These are phyloP conservation scores for Entophlyctis luteolus DNA, from an alignment of 192 early-diverging fungal genomes.

Conservation along the genomic window DNA sequence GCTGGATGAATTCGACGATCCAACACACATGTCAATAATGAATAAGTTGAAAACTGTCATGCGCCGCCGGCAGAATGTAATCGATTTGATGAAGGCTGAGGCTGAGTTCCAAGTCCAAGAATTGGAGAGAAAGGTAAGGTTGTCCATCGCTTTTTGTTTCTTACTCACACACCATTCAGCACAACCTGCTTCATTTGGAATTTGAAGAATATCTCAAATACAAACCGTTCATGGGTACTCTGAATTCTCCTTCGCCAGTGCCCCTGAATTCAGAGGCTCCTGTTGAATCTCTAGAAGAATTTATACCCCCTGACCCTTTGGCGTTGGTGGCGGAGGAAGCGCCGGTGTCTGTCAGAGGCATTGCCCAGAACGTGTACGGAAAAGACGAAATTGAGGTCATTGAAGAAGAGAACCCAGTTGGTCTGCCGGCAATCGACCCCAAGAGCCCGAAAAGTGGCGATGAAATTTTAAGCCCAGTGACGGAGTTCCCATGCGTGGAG, in stretches of 20 bases:
- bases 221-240: conserved; percentile 17
- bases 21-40: conserved; percentile 6
- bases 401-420: conserved; percentile 6
- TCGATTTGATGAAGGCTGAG: not conserved
- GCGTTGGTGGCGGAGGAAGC: not conserved
- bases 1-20: too few species aligned
- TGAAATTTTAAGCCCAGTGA: too few species aligned
- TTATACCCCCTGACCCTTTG: conserved; percentile 15
- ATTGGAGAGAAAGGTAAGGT: conserved; percentile 3
- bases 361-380: not conserved
- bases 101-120: not conserved
- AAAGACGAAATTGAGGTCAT: conserved; percentile 8
- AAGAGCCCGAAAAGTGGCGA: conserved; percentile 5
- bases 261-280: not conserved
- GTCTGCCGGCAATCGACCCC: conserved; percentile 22
- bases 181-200: conserved; percentile 31
- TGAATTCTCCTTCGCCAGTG: not conserved
- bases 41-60: conserved; percentile 2
- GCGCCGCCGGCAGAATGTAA: not conserved
- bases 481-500: too few species aligned
- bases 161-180: not conserved
- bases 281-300: not conserved
- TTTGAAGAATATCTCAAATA: conserved; percentile 27
- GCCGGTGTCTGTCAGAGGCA: not conserved
- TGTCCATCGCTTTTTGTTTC: not conserved